Evolutionary conservation across 441 rosid species (phyloP).

Genomic region (Manihot esculenta): DNA sequence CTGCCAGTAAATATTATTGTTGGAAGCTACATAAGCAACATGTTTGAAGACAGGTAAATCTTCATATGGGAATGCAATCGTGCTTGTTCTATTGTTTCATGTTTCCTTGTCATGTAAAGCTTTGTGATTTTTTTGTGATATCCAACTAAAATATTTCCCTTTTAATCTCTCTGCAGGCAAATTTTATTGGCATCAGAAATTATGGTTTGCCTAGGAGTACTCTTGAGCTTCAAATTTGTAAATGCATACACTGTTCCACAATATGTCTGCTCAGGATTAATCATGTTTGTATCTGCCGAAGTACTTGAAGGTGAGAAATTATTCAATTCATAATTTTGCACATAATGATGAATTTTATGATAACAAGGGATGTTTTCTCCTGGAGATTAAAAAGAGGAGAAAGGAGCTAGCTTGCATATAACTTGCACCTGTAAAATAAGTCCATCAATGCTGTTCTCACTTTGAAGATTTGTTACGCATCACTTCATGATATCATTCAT

Average conservation of each 20-base stretch:
- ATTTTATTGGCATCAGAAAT: conserved; percentile 90
- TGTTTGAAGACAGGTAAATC: conserved; percentile 96
- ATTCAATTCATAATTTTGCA: conserved; percentile 7
- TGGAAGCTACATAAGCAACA: conserved; percentile 93
- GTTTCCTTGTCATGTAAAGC: too few relatives aligned
- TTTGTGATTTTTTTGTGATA: too few relatives aligned
- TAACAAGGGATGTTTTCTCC: not conserved
- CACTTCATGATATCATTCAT: not conserved
- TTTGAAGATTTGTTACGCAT: too few relatives aligned
- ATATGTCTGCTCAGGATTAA: conserved; percentile 85
- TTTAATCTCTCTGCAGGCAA: conserved; percentile 60
- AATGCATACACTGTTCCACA: conserved; percentile 76
- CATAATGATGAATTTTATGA: not conserved
- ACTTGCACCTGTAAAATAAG: too few relatives aligned
- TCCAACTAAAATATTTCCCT: conserved; percentile 10
- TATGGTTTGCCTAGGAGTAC: conserved; percentile 71
- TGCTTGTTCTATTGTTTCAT: not conserved
- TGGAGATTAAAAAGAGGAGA: not conserved
- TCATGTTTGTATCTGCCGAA: conserved; percentile 96
- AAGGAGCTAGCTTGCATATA: too few relatives aligned
- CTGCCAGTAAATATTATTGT: conserved; percentile 86
- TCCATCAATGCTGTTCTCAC: too few relatives aligned
- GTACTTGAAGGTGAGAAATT: conserved; percentile 83
- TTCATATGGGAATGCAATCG: not conserved
- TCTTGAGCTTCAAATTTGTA: conserved; percentile 71